These are phyloP conservation scores for Solidago caesia DNA, from an alignment of 129 eudicot genomes.

Conservation along the genomic window DNA sequence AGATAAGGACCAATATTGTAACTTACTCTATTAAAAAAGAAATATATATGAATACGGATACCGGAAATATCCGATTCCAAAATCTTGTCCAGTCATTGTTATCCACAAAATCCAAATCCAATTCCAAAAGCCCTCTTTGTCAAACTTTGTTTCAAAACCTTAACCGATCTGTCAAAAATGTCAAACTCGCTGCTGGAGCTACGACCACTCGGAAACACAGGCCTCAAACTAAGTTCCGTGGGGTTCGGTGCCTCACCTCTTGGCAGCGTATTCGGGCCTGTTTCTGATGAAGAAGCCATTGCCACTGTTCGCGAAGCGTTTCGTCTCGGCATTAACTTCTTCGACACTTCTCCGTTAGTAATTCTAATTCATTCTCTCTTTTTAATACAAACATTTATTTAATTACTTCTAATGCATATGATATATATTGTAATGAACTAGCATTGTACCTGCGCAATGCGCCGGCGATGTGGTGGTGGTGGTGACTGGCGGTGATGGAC, in stretches of 20 bases:
- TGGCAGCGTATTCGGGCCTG: slow-evolving; percentile 88
- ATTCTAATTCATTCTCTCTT: not conserved
- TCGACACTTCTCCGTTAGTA: slow-evolving; percentile 94
- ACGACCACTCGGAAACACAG: slow-evolving; percentile 81
- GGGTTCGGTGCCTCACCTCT: slow-evolving; percentile 99
- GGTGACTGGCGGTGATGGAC: too few species aligned
- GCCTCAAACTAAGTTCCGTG: slow-evolving; percentile 71
- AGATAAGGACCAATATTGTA: too few species aligned
- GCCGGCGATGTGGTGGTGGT: too few species aligned
- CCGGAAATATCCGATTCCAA: too few species aligned
- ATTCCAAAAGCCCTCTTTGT: too few species aligned
- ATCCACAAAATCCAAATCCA: not conserved
- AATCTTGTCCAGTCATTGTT: not conserved
- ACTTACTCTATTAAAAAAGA: too few species aligned
- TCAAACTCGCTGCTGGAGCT: slow-evolving; percentile 38
- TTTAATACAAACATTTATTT: too few species aligned
- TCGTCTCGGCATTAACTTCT: slow-evolving; percentile 84
- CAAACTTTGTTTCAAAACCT: too few species aligned
- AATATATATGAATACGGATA: too few species aligned
- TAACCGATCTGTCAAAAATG: not conserved
- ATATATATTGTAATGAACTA: too few species aligned
- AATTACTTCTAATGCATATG: too few species aligned
- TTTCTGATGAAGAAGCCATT: slow-evolving; percentile 72
- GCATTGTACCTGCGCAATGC: too few species aligned
- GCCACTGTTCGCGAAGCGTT: slow-evolving; percentile 82